Percentiles rank a stretch among this genome's conserved stretches.
phyloP scores from a whole-genome alignment of 2,329 filamentous ascomycete genomes.

The Alternaria arbusti region DNA sequence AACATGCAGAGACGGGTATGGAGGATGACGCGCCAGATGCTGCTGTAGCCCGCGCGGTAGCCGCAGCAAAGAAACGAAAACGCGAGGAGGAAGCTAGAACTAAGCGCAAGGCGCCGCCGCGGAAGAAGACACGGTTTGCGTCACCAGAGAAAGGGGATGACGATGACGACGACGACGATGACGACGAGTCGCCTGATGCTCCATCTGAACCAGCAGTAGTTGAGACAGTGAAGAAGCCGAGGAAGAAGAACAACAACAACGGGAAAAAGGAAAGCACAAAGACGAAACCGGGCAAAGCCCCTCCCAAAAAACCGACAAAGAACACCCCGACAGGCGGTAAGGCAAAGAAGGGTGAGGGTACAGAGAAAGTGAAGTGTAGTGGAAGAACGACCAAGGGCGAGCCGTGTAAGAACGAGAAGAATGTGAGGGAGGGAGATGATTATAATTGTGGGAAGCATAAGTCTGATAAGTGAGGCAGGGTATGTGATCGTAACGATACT shows the following conservation, averaged over 20 bases:
- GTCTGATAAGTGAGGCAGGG: neutral
- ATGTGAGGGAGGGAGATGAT: neutral
- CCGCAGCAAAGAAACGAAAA: neutral
- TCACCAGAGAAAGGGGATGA: neutral
- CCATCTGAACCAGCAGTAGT: neutral
- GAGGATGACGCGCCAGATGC: neutral
- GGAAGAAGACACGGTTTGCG: fast-evolving
- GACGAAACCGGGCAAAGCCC: fast-evolving
- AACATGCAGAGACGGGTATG: neutral
- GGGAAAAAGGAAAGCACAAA: neutral
- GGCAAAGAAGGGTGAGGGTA: neutral
- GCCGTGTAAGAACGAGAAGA: neutral
- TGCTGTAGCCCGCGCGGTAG: neutral
- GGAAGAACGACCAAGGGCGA: neutral
- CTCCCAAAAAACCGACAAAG: neutral
- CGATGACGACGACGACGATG: neutral
- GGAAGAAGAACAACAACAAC: neutral
- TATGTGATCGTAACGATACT: neutral
- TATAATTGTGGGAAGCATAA: conserved; percentile 5
- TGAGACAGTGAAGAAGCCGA: neutral
- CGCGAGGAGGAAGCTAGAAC: neutral
- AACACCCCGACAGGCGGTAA: neutral
- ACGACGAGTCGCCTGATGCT: neutral
- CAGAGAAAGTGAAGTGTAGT: neutral
- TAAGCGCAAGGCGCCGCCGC: neutral